These are phyloP conservation scores for Funneliformis geosporum DNA, from an alignment of 192 early-diverging fungal genomes.

Conservation along the genomic window DNA sequence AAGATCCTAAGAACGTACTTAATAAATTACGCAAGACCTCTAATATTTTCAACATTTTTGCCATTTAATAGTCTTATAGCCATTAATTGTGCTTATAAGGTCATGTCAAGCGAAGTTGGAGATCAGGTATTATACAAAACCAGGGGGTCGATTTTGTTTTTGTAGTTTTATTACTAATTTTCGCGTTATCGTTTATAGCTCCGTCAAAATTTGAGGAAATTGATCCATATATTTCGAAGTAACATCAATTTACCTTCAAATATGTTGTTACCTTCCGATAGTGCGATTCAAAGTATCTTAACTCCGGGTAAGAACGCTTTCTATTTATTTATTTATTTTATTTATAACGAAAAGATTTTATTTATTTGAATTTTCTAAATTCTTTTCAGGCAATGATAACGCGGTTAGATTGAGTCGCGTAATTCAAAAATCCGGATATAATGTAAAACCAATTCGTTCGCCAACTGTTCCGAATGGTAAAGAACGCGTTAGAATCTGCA, in stretches of 20 bases:
- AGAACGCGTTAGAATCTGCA: conserved; percentile 82
- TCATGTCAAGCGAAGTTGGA: conserved; percentile 55
- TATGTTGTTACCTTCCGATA: conserved; percentile 63
- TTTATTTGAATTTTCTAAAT: background rate
- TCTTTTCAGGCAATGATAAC: conserved; percentile 51
- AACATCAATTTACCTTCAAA: conserved; percentile 47
- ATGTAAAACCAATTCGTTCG: conserved; percentile 75
- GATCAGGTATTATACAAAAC: conserved; percentile 44
- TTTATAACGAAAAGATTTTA: background rate
- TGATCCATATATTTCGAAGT: conserved; percentile 58
- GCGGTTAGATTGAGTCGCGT: conserved; percentile 39
- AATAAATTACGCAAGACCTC: conserved; percentile 79
- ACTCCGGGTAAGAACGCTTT: conserved; percentile 60
- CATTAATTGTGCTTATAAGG: conserved; percentile 66
- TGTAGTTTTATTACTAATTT: background rate
- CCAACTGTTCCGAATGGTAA: conserved; percentile 78
- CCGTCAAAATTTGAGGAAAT: conserved; percentile 43
- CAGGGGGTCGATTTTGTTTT: conserved; percentile 9
- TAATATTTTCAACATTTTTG: conserved; percentile 82
- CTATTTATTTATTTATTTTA: too few relatives aligned
- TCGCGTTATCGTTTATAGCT: conserved; percentile 34
- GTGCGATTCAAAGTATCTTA: conserved; percentile 79
- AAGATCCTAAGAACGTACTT: conserved; percentile 64
- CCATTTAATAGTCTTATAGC: conserved; percentile 64
- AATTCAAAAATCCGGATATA: conserved; percentile 53